Conservation (phyloP, 257 asterid genomes). For the Nicotiana benthamiana region DNA sequence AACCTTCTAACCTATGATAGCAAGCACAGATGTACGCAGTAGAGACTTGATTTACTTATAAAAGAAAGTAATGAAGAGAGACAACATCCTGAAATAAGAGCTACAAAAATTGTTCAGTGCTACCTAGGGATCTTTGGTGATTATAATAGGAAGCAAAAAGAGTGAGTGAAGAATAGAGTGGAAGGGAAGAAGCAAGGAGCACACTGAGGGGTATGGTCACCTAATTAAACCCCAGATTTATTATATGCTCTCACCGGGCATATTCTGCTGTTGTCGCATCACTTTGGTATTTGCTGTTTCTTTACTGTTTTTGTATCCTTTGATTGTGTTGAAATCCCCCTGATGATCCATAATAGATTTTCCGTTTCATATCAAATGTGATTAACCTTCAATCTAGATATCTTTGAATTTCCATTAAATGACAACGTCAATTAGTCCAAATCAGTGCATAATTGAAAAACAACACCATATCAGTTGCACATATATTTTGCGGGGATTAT, state of each 20-base stretch:
- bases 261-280: background rate
- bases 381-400: too few species aligned
- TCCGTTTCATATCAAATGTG: background rate
- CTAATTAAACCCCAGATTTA: background rate
- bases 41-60: background rate
- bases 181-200: background rate
- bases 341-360: background rate
- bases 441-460: too few species aligned
- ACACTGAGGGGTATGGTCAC: background rate
- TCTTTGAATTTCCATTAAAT: too few species aligned
- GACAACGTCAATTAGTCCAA: too few species aligned
- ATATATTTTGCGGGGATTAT: too few species aligned
- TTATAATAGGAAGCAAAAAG: background rate
- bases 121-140: background rate
- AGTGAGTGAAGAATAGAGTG: background rate
- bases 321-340: background rate
- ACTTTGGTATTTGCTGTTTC: background rate
- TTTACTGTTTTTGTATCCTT: background rate
- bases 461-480: too few species aligned
- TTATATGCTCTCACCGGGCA: background rate
- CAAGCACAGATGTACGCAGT: background rate
- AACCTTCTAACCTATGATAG: background rate
- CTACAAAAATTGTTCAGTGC: background rate
- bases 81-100: background rate
- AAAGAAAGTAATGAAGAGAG: background rate